Evolutionary conservation across 257 asterid species (phyloP).

Genomic region (Paraleonurus japonicus): DNA sequence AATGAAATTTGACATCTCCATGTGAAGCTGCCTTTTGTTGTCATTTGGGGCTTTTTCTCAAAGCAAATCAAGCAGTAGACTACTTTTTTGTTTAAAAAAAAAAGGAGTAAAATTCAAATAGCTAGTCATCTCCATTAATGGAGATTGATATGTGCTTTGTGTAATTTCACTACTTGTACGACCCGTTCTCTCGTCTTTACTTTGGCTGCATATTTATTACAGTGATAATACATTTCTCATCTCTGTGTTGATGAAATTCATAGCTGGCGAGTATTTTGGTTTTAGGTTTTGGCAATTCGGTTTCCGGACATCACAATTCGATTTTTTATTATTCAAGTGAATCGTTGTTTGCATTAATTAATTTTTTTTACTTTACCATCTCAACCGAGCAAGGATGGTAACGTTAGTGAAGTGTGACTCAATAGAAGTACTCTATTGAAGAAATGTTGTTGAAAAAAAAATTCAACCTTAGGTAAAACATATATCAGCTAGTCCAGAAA

Average conservation of each 20-base stretch:
- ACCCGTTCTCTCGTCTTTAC: neutral
- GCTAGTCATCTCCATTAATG: neutral
- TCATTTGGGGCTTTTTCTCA: conserved; percentile 18
- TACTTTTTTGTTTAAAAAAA: neutral
- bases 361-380: neutral
- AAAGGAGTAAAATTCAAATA: neutral
- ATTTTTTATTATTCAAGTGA: no score
- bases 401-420: neutral
- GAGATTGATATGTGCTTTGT: conserved; percentile 15
- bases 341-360: neutral
- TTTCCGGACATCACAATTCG: neutral
- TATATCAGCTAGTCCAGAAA: neutral
- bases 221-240: neutral
- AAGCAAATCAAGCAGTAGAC: neutral
- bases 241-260: neutral
- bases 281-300: neutral
- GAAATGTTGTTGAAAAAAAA: neutral
- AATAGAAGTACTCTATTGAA: neutral
- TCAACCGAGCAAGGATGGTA: neutral
- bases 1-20: conserved; percentile 34
- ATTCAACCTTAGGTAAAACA: neutral
- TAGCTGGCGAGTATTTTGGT: neutral
- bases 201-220: conserved; percentile 15
- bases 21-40: conserved; percentile 29
- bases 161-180: conserved; percentile 12